These are phyloP conservation scores for Tetrapisispora namnaoensis DNA, from an alignment of 805 yeast species.

Conservation along the genomic window DNA sequence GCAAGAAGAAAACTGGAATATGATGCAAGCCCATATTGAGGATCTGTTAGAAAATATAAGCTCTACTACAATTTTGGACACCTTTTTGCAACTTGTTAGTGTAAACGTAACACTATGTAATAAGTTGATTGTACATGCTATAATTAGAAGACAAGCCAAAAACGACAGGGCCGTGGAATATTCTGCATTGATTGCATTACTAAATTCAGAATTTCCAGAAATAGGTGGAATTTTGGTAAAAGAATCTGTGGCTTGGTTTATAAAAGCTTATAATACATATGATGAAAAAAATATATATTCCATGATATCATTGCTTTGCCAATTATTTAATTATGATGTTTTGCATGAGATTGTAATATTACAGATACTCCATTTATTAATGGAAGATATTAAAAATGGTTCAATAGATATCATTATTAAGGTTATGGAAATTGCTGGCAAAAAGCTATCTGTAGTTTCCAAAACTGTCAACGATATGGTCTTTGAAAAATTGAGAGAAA, in stretches of 20 bases:
- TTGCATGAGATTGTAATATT: slow-evolving; percentile 43
- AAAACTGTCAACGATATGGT: slow-evolving; percentile 38
- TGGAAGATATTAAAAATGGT: slow-evolving; percentile 38
- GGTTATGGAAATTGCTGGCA: slow-evolving; percentile 46
- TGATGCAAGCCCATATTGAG: background rate
- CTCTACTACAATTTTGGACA: slow-evolving; percentile 37
- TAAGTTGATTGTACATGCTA: slow-evolving; percentile 48
- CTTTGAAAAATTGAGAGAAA: slow-evolving; percentile 48
- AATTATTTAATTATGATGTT: slow-evolving; percentile 54
- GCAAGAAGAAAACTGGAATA: slow-evolving; percentile 34
- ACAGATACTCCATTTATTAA: slow-evolving; percentile 42
- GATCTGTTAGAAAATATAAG: slow-evolving; percentile 35
- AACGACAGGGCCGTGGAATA: slow-evolving; percentile 38
- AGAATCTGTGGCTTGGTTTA: slow-evolving; percentile 50
- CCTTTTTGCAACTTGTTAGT: slow-evolving; percentile 42
- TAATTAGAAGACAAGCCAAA: slow-evolving; percentile 45
- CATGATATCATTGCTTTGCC: slow-evolving; percentile 44
- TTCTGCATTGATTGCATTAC: slow-evolving; percentile 46
- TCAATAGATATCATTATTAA: slow-evolving; percentile 46
- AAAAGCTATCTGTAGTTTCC: slow-evolving; percentile 35
- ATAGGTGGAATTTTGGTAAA: slow-evolving; percentile 49
- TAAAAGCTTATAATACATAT: slow-evolving; percentile 40
- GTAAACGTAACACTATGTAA: slow-evolving; percentile 51
- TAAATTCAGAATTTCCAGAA: slow-evolving; percentile 61
- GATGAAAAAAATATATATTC: slow-evolving; percentile 37